These are phyloP conservation scores for Erodium moschatum DNA, from an alignment of 441 rosid genomes.

Conservation along the genomic window DNA sequence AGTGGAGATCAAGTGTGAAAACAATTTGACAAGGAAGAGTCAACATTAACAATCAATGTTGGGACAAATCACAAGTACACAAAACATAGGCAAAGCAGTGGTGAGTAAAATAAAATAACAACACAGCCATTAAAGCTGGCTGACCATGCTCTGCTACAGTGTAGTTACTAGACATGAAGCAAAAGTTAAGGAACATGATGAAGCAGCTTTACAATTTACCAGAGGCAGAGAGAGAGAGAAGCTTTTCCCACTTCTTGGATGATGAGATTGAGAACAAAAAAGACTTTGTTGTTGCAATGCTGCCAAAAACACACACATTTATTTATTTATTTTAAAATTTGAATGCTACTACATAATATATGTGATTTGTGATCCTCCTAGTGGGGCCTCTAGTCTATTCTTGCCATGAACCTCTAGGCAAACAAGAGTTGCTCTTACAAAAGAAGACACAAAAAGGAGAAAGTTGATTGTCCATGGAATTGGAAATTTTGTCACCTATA, in stretches of 20 bases:
- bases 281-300: too few relatives aligned
- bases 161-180: background rate
- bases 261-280: too few relatives aligned
- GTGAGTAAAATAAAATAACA: background rate
- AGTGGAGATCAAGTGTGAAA: conserved; percentile 1
- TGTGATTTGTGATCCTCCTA: background rate
- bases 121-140: conserved; percentile 8
- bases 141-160: background rate
- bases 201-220: conserved; percentile 3
- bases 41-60: too few relatives aligned
- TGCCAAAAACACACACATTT: background rate
- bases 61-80: background rate
- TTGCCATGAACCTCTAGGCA: background rate
- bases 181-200: background rate
- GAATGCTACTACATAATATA: too few relatives aligned
- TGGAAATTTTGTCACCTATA: conserved; percentile 3
- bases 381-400: background rate
- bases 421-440: background rate
- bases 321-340: too few relatives aligned
- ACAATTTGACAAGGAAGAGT: too few relatives aligned
- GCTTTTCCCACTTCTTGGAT: conserved; percentile 1
- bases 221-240: background rate
- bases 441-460: background rate
- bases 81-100: background rate
- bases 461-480: conserved; percentile 6